Base-by-base conservation (phyloP, 2,329 filamentous ascomycete species). In the Fusarium circinatum region DNA sequence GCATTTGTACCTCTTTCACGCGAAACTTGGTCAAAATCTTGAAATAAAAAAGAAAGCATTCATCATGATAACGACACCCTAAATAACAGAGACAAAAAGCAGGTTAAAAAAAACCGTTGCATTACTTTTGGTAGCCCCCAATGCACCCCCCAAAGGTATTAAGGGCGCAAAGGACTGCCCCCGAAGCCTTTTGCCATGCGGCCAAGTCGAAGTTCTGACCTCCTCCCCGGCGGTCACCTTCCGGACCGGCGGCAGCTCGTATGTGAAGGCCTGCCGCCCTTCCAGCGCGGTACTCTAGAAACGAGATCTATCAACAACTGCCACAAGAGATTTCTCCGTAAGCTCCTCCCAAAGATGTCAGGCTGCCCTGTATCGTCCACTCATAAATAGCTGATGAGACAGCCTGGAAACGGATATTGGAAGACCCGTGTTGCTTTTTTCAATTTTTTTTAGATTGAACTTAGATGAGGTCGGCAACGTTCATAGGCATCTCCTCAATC, bases 401-500 rank as follows among this genome's bases (percentile, higher is more conserved):
- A 72, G 72, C 72, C 77, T 70, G 71, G 52, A 42, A 70, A 74
- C 75, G 75, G 69, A 73, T 75, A 59, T 73, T 56, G 73, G 70
- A 74, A 65, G 74, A 76, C 59, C 68, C 67, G 67, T 70, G 36
- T 65, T 67, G 71, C 65, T 70, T 73, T 75, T 71, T 73, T 71
- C n/a, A 44, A 39, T 61, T 78, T 68, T 68, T 62, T 64, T 75
- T 67, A 36, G 15, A 67, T 75, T 76, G 73, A 68, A 68, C 75
- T 90, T 92, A 93, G 85, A 93, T 93, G 79, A 93, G 90, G 80
- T 93, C 91, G 79, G 91, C 91, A 80, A 93, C 91, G 86, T 93
- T 93, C 96, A 99, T 98, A 83, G 96, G 96, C 96, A 99, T 99
- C 91, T 99, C 96, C 88, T 99, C 96, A 79, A 99, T 98, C 89